Conservation (phyloP, 768 basidiomycete genomes). For the Pulveroboletus sp. region DNA sequence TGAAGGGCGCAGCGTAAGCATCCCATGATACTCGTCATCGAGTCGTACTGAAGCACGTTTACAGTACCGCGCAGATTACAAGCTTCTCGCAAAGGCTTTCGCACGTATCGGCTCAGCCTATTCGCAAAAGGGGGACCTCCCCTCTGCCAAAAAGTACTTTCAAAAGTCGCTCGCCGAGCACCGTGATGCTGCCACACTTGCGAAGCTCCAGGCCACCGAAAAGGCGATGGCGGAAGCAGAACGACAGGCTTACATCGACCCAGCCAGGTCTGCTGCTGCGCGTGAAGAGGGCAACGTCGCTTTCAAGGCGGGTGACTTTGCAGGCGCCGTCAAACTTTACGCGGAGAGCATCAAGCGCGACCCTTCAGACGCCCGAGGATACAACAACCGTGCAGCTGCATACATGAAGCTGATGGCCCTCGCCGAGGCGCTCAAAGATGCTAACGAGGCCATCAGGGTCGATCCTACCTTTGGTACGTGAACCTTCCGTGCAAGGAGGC, state of each 20-base stretch:
- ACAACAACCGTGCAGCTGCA: slow-evolving; percentile 98
- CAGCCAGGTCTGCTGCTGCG: slow-evolving; percentile 74
- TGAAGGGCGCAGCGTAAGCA: slow-evolving; percentile 74
- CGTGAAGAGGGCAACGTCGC: slow-evolving; percentile 90
- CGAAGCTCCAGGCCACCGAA: slow-evolving; percentile 86
- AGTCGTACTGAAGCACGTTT: neutral
- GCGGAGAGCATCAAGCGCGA: slow-evolving; percentile 96
- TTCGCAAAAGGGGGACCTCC: slow-evolving; percentile 72
- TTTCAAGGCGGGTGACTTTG: slow-evolving; percentile 94
- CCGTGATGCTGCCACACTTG: slow-evolving; percentile 88
- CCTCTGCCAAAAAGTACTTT: slow-evolving; percentile 84
- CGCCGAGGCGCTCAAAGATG: slow-evolving; percentile 96
- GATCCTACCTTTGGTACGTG: slow-evolving; percentile 79
- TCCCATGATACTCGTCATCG: neutral
- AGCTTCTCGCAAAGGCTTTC: slow-evolving; percentile 90
- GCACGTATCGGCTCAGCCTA: slow-evolving; percentile 89
- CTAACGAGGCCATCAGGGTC: slow-evolving; percentile 86
- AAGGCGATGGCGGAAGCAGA: slow-evolving; percentile 75
- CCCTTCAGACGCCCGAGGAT: slow-evolving; percentile 85
- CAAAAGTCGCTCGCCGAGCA: slow-evolving; percentile 95
- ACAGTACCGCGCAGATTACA: slow-evolving; percentile 89
- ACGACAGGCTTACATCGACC: slow-evolving; percentile 82
- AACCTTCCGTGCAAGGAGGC: neutral
- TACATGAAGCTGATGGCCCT: slow-evolving; percentile 94
- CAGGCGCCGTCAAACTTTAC: slow-evolving; percentile 86